These are phyloP conservation scores for Vickermania ingenoplastis DNA, from an alignment of 208 protist genomes.

Conservation along the genomic window DNA sequence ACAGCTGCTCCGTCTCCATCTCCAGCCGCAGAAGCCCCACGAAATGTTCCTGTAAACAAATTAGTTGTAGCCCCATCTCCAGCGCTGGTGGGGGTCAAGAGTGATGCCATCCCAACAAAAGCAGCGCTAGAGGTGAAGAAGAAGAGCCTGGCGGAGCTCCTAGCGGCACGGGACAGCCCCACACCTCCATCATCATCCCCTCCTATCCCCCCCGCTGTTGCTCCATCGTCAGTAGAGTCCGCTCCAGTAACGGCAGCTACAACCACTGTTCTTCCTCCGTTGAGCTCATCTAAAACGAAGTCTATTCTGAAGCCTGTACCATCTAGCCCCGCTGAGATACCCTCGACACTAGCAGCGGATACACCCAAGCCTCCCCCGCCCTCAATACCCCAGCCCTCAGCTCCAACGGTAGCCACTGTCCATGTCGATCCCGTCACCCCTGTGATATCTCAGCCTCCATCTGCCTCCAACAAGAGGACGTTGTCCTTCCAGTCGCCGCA, in stretches of 20 bases:
- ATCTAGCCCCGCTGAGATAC: neutral
- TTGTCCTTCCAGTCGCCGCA: neutral
- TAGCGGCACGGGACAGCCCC: neutral
- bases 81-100: neutral
- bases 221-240: too few relatives aligned
- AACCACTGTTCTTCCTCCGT: neutral
- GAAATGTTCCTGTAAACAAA: too few relatives aligned
- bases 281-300: neutral
- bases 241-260: neutral
- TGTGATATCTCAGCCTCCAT: too few relatives aligned
- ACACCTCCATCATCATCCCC: neutral
- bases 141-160: neutral
- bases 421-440: too few relatives aligned
- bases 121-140: neutral
- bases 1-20: too few relatives aligned
- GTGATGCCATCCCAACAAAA: neutral
- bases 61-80: neutral
- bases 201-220: too few relatives aligned
- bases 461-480: too few relatives aligned
- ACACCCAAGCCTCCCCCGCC: neutral
- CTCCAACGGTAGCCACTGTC: neutral
- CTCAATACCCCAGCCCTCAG: neutral
- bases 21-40: too few relatives aligned
- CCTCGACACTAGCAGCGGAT: too few relatives aligned
- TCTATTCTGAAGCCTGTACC: neutral